Evolutionary conservation across 2,329 filamentous ascomycete species (phyloP).

Genomic region (Colletotrichum kahawae): DNA sequence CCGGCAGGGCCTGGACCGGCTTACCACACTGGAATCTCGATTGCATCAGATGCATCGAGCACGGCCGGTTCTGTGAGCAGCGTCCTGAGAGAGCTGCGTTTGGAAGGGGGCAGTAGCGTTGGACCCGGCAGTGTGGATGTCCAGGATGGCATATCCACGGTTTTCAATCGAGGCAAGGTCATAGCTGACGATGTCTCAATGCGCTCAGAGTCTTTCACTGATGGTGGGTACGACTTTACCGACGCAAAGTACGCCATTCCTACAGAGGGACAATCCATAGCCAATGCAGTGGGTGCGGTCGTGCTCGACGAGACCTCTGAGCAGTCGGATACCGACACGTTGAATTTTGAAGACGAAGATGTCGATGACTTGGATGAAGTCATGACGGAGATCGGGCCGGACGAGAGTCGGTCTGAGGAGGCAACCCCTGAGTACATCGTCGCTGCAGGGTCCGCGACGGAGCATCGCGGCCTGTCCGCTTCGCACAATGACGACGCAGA

Average conservation of each 20-base stretch:
- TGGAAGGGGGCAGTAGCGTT: conserved; percentile 37
- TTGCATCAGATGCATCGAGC: conserved; percentile 38
- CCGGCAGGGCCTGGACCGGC: conserved; percentile 51
- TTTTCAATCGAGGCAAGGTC: conserved; percentile 34
- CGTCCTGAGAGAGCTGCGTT: conserved; percentile 35
- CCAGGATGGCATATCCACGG: conserved; percentile 44
- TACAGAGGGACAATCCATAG: conserved; percentile 31
- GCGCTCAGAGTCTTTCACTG: conserved; percentile 39
- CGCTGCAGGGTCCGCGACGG: neutral
- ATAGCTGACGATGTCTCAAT: conserved; percentile 38
- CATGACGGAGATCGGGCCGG: conserved; percentile 13
- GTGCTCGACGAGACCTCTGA: conserved; percentile 6
- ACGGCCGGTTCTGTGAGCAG: conserved; percentile 38
- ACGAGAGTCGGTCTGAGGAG: conserved; percentile 9
- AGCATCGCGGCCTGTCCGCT: neutral
- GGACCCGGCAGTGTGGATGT: conserved; percentile 39
- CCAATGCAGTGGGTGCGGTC: conserved; percentile 17
- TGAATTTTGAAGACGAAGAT: neutral
- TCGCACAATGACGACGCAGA: neutral
- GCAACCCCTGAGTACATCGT: neutral
- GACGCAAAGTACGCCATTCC: conserved; percentile 39
- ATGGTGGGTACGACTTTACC: conserved; percentile 34
- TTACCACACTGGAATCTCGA: conserved; percentile 50
- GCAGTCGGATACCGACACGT: neutral
- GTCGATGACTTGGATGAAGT: neutral